phyloP scores from a whole-genome alignment of 345 rosid species.

The Nasturtium officinale region DNA sequence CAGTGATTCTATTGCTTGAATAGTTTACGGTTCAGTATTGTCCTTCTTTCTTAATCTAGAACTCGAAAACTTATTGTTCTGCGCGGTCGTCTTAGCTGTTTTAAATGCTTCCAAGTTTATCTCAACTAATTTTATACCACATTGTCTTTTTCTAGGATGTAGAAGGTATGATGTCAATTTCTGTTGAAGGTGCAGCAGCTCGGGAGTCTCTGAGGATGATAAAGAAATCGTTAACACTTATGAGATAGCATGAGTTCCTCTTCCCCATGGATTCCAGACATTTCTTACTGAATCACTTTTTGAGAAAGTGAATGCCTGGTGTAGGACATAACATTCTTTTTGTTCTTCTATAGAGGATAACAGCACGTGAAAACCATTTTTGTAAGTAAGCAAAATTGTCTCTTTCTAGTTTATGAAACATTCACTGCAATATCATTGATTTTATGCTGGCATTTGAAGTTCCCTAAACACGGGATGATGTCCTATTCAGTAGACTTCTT shows the following conservation, averaged over 20 bases:
- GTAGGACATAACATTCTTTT: conserved; percentile 18
- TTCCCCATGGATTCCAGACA: conserved; percentile 18
- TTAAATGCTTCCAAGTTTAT: conserved; percentile 19
- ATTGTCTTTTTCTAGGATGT: conserved; percentile 65
- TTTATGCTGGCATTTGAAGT: conserved; percentile 22
- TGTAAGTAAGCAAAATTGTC: not conserved
- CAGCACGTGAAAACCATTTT: conserved; percentile 52
- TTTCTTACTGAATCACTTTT: conserved; percentile 21
- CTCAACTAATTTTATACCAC: conserved; percentile 2
- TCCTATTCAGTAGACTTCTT: conserved; percentile 1
- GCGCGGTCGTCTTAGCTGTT: conserved; percentile 6
- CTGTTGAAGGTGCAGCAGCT: conserved; percentile 96
- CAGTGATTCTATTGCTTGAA: conserved; percentile 2
- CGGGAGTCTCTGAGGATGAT: conserved; percentile 92
- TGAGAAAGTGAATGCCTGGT: conserved; percentile 13
- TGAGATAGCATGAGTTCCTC: conserved; percentile 59
- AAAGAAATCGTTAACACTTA: conserved; percentile 90
- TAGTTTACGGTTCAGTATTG: not conserved
- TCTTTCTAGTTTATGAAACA: not conserved
- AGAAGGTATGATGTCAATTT: conserved; percentile 99
- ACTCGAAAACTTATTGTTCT: conserved; percentile 1
- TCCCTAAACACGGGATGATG: conserved; percentile 11
- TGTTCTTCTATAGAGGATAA: conserved; percentile 66
- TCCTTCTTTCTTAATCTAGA: not conserved
- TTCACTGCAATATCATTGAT: conserved; percentile 18